These are phyloP conservation scores for Nakataea oryzae DNA, from an alignment of 2,329 filamentous ascomycete species.

Conservation along the genomic window DNA sequence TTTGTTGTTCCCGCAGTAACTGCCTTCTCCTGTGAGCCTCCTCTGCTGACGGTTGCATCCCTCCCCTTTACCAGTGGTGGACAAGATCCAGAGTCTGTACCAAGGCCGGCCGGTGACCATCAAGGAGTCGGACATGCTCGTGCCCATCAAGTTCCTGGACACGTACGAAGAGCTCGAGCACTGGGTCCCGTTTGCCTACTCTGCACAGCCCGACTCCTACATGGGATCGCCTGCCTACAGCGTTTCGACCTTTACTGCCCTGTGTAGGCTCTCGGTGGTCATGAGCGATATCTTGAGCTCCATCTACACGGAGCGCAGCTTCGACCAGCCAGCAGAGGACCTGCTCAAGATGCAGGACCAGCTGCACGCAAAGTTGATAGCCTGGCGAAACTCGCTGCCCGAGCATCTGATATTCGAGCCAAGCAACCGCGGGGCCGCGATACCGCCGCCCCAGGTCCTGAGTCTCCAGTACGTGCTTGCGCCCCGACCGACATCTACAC, in stretches of 20 bases:
- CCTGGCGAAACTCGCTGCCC: conserved; percentile 6
- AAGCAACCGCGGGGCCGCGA: not conserved
- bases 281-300: conserved; percentile 7
- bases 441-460: conserved; percentile 6
- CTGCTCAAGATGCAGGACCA: not conserved
- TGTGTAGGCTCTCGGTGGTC: conserved; percentile 7
- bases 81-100: conserved; percentile 43
- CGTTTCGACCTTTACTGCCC: conserved; percentile 6
- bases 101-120: conserved; percentile 39
- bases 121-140: conserved; percentile 31
- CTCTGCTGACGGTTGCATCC: too few relatives aligned
- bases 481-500: conserved; percentile 6
- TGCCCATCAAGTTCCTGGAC: conserved; percentile 36
- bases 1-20: not conserved
- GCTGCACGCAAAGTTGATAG: conserved; percentile 5
- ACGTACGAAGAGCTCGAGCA: conserved; percentile 41
- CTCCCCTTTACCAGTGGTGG: not conserved
- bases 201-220: not conserved
- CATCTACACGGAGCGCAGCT: conserved; percentile 6
- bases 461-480: conserved; percentile 8
- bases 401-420: conserved; percentile 3
- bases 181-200: conserved; percentile 25
- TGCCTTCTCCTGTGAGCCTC: too few relatives aligned
- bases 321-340: not conserved
- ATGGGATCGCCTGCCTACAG: conserved; percentile 5